A percentile compares a stretch with the other conserved stretches of the same genome.
Evolutionary conservation across 2,329 filamentous ascomycete genomes (phyloP).

Genomic region (Cladosporium oxysporum): DNA sequence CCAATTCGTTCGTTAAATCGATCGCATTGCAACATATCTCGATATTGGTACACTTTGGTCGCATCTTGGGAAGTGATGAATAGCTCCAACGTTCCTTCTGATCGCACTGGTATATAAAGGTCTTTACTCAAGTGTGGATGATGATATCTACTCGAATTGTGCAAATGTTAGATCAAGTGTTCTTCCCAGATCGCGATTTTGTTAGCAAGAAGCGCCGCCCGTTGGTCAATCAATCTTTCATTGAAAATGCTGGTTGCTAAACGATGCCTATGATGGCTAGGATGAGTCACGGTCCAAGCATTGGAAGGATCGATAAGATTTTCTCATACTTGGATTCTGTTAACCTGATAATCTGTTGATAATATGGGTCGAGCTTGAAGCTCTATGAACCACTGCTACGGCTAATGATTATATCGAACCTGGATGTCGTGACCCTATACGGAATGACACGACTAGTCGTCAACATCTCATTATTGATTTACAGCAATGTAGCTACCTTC

Average conservation of each 20-base stretch:
- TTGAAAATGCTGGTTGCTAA: not conserved
- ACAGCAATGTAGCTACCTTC: not conserved
- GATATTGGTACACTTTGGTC: not conserved
- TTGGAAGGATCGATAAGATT: not conserved
- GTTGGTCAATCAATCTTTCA: not conserved
- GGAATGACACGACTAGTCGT: not conserved
- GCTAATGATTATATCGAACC: not conserved
- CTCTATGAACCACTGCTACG: not conserved
- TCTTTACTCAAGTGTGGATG: too few relatives aligned
- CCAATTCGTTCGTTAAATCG: not conserved
- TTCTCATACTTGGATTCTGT: too few relatives aligned
- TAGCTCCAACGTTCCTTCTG: not conserved
- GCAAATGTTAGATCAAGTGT: too few relatives aligned
- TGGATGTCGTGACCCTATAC: not conserved
- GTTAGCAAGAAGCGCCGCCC: not conserved
- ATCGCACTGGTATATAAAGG: too few relatives aligned
- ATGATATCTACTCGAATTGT: too few relatives aligned
- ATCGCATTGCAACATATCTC: not conserved
- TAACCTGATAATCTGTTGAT: not conserved
- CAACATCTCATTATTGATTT: not conserved
- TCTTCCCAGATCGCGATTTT: too few relatives aligned
- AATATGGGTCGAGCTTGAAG: not conserved
- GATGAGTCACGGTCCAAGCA: too few relatives aligned
- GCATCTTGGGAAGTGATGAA: not conserved
- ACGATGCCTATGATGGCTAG: too few relatives aligned